phyloP scores from a whole-genome alignment of 805 yeast genomes.

The Metschnikowia bowlesiae region DNA sequence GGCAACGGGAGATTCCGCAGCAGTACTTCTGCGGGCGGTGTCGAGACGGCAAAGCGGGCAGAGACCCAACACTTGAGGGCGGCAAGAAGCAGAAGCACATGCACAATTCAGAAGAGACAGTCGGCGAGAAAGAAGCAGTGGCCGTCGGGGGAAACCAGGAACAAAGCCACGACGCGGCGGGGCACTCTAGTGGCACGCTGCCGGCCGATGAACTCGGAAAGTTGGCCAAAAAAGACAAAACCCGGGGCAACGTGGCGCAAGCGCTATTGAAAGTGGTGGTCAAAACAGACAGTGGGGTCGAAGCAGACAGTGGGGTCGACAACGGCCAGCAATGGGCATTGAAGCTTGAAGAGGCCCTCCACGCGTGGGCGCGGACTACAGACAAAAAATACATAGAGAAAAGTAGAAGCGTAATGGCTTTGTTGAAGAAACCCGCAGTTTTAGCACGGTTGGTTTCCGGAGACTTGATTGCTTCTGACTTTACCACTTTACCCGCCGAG shows the following conservation, averaged over 20 bases:
- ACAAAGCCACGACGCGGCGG: no score
- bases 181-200: not conserved
- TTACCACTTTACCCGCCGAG: conserved; percentile 64
- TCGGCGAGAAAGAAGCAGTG: not conserved
- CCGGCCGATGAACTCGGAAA: not conserved
- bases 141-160: no score
- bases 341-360: conserved; percentile 50
- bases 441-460: conserved; percentile 55
- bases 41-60: conserved; percentile 26
- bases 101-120: not conserved
- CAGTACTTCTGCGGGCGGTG: conserved; percentile 54
- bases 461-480: conserved; percentile 49
- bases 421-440: conserved; percentile 55
- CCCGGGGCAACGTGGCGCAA: conserved; percentile 45
- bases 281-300: conserved; percentile 34
- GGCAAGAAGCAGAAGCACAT: not conserved
- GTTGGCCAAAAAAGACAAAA: conserved; percentile 24
- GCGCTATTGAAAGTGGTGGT: conserved; percentile 47
- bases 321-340: conserved; percentile 45
- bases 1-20: conserved; percentile 40
- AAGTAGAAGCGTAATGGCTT: conserved; percentile 61
- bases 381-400: conserved; percentile 56
- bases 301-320: conserved; percentile 32
- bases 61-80: not conserved
- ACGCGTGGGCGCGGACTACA: conserved; percentile 26